Evolutionary conservation across 2,329 filamentous ascomycete species (phyloP).

Genomic region (Ploettnerulaceae sp.): DNA sequence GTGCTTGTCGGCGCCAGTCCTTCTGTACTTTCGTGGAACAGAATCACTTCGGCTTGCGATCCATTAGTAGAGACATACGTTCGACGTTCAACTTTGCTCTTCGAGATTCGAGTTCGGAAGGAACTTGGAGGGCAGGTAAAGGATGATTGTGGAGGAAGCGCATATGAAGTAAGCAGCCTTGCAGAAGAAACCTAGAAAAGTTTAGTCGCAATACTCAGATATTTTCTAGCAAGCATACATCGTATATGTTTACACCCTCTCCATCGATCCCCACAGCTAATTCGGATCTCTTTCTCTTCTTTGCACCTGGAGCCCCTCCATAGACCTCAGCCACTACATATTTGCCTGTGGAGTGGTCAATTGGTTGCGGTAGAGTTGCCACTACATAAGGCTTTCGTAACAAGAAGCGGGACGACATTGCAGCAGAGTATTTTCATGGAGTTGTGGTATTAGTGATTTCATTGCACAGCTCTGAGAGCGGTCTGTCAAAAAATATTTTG

Average conservation of each 20-base stretch:
- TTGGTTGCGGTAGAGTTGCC: conserved; percentile 53
- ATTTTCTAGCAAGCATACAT: conserved; percentile 42
- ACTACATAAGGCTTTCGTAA: conserved; percentile 62
- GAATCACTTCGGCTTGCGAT: conserved; percentile 47
- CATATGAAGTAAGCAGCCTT: conserved; percentile 60
- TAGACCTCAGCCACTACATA: conserved; percentile 58
- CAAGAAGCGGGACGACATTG: conserved; percentile 46
- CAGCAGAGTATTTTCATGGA: conserved; percentile 7
- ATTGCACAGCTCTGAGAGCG: not conserved
- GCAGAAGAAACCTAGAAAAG: conserved; percentile 51
- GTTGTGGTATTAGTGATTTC: conserved; percentile 3
- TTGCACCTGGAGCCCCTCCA: conserved; percentile 51
- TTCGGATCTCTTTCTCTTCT: conserved; percentile 60
- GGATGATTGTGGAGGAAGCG: conserved; percentile 58
- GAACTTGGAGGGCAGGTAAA: conserved; percentile 60
- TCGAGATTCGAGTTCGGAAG: conserved; percentile 42
- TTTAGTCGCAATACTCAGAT: conserved; percentile 1
- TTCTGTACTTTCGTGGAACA: conserved; percentile 55
- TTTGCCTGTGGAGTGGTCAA: conserved; percentile 46
- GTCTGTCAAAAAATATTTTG: conserved; percentile 18
- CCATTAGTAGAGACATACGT: conserved; percentile 54
- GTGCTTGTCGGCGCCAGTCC: conserved; percentile 49
- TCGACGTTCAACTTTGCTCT: conserved; percentile 49
- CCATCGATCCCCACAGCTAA: conserved; percentile 60
- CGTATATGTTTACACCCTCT: conserved; percentile 61